Percentiles rank a stretch among this genome's conserved stretches.
Conservation (phyloP, 2,329 filamentous ascomycete genomes). For the Lomentospora prolificans region DNA sequence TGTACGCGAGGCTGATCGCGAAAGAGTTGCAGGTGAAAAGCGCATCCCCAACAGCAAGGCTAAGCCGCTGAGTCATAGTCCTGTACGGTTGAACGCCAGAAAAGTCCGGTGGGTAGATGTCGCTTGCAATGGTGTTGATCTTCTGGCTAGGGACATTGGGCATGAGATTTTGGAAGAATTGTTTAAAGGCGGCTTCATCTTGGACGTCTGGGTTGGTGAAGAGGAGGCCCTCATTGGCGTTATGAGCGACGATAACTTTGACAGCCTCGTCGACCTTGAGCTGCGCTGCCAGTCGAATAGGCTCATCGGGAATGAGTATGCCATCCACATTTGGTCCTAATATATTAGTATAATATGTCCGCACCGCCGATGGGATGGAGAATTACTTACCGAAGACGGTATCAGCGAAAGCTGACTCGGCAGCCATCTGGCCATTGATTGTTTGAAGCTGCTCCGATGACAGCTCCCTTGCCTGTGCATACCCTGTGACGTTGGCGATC, state of each 20-base stretch:
- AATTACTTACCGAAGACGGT: conserved; percentile 17
- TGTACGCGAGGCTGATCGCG: conserved; percentile 33
- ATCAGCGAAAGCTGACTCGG: conserved; percentile 11
- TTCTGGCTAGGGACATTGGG: background rate
- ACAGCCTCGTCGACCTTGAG: conserved; percentile 19
- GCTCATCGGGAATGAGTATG: conserved; percentile 18
- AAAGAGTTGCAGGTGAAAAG: conserved; percentile 40
- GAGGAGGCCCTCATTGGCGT: background rate
- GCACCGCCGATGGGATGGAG: background rate
- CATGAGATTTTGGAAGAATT: background rate
- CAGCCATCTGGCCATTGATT: conserved; percentile 21
- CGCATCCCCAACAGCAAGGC: conserved; percentile 28
- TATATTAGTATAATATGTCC: background rate
- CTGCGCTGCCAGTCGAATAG: conserved; percentile 18
- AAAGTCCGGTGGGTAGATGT: background rate
- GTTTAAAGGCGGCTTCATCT: background rate
- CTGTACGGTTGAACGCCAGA: background rate
- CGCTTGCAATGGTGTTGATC: conserved; percentile 13
- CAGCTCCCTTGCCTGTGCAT: background rate
- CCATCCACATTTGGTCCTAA: conserved; percentile 25
- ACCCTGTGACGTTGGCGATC: conserved; percentile 7
- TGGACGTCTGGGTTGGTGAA: background rate
- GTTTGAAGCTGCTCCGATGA: conserved; percentile 10
- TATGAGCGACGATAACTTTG: conserved; percentile 16
- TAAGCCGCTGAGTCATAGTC: conserved; percentile 10